Evolutionary conservation across 441 rosid species (phyloP), one percentile per base, ranked within the genome.

Genomic region (Aquilaria agallochum): DNA sequence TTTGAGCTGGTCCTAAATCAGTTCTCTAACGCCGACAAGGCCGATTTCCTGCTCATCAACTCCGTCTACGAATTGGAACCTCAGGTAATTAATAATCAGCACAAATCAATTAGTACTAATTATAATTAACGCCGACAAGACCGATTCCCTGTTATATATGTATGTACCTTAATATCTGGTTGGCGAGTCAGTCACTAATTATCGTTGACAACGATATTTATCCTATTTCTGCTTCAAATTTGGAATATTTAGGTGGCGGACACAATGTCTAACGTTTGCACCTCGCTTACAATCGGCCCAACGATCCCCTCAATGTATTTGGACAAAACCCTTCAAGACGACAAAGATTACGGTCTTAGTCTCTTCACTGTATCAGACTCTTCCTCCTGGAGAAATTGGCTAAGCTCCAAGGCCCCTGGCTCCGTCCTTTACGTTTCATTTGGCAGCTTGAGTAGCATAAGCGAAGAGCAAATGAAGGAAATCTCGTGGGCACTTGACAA

Each of bases 361-460:
- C 77, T 83, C 60, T 76, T 73, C 65, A 56, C 55, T 7, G 4
- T 68, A 8, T 75, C 76, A 45, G 31, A 56, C 48, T 27, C 56
- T 5, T 50, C 52, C 40, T 53, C 58, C 5, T 72, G 70, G 61
- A 66, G 44, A 1, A 65, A 71, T 20, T 89, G 93, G 91, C 62
- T 89, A 33, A 47, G 68, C 62, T 7, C 66, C 8, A 85, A 77
- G 69, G 75, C 74, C n/a, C 50, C 68, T 11, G 15, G 47, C 4
- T 89, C 88, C 0, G 93, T 89, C 5, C 65, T 89, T 12, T 86
- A 81, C n/a, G 71, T 81, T 11, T 78, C 93, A 30, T 83, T 89
- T 34, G 86, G 91, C 2, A 83, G 93, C 75, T 11, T 83, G 31
- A 72, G 74, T 6, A 31, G 20, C 33, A 47, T 74, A 56, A 63